Conservation (phyloP, 371 early-diverging fungal genomes). For the Syncephalis plumigaleata region DNA sequence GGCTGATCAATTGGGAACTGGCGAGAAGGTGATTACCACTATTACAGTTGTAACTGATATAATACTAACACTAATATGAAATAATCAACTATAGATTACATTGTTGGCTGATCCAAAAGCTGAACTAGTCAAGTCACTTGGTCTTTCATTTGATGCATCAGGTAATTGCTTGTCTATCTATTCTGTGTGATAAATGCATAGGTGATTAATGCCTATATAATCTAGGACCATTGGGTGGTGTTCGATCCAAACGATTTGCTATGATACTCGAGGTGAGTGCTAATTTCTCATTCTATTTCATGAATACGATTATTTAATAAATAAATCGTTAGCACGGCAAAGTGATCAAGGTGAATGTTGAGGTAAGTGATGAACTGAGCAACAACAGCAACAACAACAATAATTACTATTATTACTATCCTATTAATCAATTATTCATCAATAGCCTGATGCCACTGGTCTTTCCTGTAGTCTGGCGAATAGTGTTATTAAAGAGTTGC, state of each 20-base stretch:
- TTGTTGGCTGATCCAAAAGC: conserved; percentile 48
- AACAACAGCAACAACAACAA: too few species aligned
- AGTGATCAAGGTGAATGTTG: conserved; percentile 15
- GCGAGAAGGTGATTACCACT: conserved; percentile 9
- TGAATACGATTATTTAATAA: too few species aligned
- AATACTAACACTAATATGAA: background rate
- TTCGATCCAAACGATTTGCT: conserved; percentile 48
- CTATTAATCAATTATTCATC: background rate
- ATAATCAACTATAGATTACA: conserved; percentile 13
- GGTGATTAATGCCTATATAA: background rate
- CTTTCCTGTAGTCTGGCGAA: conserved; percentile 29
- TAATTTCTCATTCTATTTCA: too few species aligned
- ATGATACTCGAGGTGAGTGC: conserved; percentile 25
- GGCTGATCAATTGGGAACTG: conserved; percentile 24
- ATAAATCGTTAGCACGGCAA: conserved; percentile 14
- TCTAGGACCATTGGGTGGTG: conserved; percentile 36
- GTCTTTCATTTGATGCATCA: conserved; percentile 38
- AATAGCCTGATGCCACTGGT: conserved; percentile 21
- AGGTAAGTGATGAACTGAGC: conserved; percentile 5
- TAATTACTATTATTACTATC: background rate
- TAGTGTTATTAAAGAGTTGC: conserved; percentile 21
- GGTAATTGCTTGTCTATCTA: too few species aligned
- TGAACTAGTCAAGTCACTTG: conserved; percentile 37
- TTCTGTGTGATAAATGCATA: too few species aligned
- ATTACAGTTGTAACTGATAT: conserved; percentile 2